Evolutionary conservation across 2,329 filamentous ascomycete species (phyloP), one percentile per base, ranked within the genome.

Genomic region (Laburnicola sp.): DNA sequence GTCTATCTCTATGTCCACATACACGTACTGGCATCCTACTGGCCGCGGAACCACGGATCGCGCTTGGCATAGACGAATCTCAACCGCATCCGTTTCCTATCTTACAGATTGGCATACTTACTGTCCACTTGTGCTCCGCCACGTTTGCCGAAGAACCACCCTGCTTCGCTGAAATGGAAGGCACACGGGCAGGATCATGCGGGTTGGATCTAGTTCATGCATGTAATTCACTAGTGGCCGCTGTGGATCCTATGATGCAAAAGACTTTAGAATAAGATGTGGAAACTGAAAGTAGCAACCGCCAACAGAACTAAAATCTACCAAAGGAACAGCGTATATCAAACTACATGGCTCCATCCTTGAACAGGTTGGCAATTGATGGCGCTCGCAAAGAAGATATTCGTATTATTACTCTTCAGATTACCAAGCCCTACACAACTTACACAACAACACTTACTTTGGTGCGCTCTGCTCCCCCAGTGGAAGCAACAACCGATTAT

Each of bases 351-450:
- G 22, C 45, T 47, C 16, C 16, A 16, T 16, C 16, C 35, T 47
- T 47, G 11, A 47, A 47, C 11, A 47, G 22, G 35, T 30, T 23
- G 34, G 35, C 35, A 27, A 38, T 47, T 8, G 9, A 47, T 37
- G 23, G 34, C 25, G 26, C 45, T 47, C 45, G 45, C 7, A 25
- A 45, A 40, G 34, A 28, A 34, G 22, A 35, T 25, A 41, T 22
- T 41, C 36, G 30, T 35, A 23, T 48, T 34, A 48, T 48, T 48
- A 42, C 38, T 32, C 45, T 48, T 48, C 26, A 48, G 28, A 48
- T 48, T 41, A 48, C 45, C 16, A 48, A 48, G 30, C 45, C 28
- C 30, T 48, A 48, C 38, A 48, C 45, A 48, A 48, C 45, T 11
- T 48, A 48, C 27, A 48, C 45, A 41, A 48, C 45, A 32, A 23